A percentile compares a stretch with the other conserved stretches of the same genome.
These are phyloP conservation scores for Gentiana macrophylla DNA, from an alignment of 257 asterid species.

Conservation along the genomic window DNA sequence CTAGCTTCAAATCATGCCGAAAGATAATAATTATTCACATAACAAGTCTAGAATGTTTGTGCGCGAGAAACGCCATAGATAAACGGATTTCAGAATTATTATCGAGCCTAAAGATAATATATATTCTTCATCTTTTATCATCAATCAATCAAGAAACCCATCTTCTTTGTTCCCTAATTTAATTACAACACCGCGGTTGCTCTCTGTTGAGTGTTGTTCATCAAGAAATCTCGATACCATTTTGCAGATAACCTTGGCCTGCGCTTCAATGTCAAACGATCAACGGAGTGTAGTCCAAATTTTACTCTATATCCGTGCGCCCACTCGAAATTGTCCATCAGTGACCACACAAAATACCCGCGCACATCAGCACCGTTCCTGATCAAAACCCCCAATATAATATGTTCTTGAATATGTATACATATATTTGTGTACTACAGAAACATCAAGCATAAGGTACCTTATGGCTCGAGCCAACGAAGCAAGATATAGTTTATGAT, in stretches of 20 bases:
- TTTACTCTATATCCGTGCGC: constrained; percentile 23
- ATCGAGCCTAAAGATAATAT: too few species aligned
- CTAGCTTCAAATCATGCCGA: too few species aligned
- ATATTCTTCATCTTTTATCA: too few species aligned
- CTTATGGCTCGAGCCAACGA: constrained; percentile 55
- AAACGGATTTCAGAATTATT: too few species aligned
- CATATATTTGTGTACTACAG: too few species aligned
- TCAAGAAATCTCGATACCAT: constrained; percentile 34
- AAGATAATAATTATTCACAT: too few species aligned
- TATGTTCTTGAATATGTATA: too few species aligned
- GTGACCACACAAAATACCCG: constrained; percentile 58
- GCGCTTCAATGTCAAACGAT: constrained; percentile 30
- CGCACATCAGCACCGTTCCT: constrained; percentile 54
- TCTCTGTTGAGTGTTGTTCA: constrained; percentile 7
- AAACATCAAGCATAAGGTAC: constrained; percentile 16
- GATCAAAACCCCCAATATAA: not conserved
- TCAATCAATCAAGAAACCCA: too few species aligned
- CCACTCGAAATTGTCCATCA: constrained; percentile 70
- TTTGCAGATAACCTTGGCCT: constrained; percentile 42
- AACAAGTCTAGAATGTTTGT: too few species aligned
- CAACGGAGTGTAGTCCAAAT: constrained; percentile 38
- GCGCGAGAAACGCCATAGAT: too few species aligned
- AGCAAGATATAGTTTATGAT: constrained; percentile 44
- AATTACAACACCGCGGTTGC: not conserved
- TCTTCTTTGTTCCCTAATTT: too few species aligned